These are phyloP conservation scores for Nasturtium officinale DNA, from an alignment of 345 rosid species.

Conservation along the genomic window DNA sequence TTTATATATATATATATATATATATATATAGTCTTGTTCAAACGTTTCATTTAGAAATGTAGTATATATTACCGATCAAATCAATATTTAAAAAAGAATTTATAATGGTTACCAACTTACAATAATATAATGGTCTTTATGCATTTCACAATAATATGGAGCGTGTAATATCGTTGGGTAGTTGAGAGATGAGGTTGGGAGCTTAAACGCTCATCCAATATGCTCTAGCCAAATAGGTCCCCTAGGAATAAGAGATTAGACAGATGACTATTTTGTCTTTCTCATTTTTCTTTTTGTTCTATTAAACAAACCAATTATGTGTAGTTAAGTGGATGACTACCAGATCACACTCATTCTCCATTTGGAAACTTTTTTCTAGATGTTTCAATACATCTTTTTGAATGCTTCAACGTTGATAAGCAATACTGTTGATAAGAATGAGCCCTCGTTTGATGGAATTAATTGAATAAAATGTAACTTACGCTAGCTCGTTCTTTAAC, in stretches of 20 bases:
- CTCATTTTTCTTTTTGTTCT: slow-evolving; percentile 2
- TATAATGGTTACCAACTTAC: neutral
- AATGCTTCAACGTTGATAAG: neutral
- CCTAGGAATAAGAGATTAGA: slow-evolving; percentile 1
- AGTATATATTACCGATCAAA: no score
- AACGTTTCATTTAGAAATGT: no score
- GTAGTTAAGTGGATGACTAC: slow-evolving; percentile 28
- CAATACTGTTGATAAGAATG: neutral
- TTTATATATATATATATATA: no score
- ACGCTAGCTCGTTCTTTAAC: neutral
- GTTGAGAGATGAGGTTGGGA: slow-evolving; percentile 3
- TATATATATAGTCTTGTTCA: no score
- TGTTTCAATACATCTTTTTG: slow-evolving; percentile 1
- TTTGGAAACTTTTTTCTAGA: slow-evolving; percentile 16
- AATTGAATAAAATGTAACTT: neutral
- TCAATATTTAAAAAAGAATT: no score
- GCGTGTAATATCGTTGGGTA: slow-evolving; percentile 14
- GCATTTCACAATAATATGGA: neutral
- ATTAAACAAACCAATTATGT: slow-evolving; percentile 14
- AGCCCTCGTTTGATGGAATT: neutral
- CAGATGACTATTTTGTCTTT: slow-evolving; percentile 14
- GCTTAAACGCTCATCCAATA: slow-evolving; percentile 12
- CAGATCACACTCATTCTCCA: slow-evolving; percentile 37
- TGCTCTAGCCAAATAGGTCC: slow-evolving; percentile 19
- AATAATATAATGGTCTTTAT: slow-evolving; percentile 3